These are phyloP conservation scores for Aspergillus fijiensis DNA, from an alignment of 2,329 filamentous ascomycete species.

Conservation along the genomic window DNA sequence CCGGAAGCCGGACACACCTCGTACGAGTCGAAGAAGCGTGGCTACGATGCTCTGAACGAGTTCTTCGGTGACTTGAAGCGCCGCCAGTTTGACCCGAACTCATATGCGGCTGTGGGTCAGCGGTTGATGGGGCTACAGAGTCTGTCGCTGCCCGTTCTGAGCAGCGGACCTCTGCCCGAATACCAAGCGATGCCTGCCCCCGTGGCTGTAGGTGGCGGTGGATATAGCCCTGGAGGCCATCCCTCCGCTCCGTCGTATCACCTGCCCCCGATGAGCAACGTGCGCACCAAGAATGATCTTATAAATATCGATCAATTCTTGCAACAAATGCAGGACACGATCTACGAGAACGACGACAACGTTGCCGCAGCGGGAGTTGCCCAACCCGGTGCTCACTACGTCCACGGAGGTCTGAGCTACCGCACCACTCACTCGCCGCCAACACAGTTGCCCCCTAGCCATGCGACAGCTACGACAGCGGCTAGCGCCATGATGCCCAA, in stretches of 20 bases:
- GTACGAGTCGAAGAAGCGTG: conserved; percentile 76
- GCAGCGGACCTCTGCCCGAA: conserved; percentile 55
- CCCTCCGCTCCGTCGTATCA: conserved; percentile 77
- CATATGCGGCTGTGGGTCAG: conserved; percentile 89
- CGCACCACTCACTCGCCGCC: conserved; percentile 59
- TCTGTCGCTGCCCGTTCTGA: conserved; percentile 61
- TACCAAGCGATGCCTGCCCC: conserved; percentile 55
- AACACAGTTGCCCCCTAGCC: conserved; percentile 42
- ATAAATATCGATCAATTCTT: conserved; percentile 92
- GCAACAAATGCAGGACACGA: conserved; percentile 92
- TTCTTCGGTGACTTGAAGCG: conserved; percentile 94
- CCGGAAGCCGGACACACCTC: conserved; percentile 63
- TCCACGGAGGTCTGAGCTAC: conserved; percentile 53
- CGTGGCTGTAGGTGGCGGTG: conserved; percentile 56
- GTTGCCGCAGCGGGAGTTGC: conserved; percentile 76
- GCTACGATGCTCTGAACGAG: conserved; percentile 85
- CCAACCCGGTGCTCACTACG: conserved; percentile 68
- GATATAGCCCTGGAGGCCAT: conserved; percentile 56
- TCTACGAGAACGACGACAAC: conserved; percentile 87
- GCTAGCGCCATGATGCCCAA: conserved; percentile 41
- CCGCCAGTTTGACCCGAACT: conserved; percentile 80
- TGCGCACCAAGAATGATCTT: conserved; percentile 90
- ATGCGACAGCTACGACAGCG: conserved; percentile 40
- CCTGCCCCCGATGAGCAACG: conserved; percentile 79
- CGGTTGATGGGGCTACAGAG: conserved; percentile 79